These are phyloP conservation scores for Teratosphaeria destructans DNA, from an alignment of 2,329 filamentous ascomycete genomes.

Conservation along the genomic window DNA sequence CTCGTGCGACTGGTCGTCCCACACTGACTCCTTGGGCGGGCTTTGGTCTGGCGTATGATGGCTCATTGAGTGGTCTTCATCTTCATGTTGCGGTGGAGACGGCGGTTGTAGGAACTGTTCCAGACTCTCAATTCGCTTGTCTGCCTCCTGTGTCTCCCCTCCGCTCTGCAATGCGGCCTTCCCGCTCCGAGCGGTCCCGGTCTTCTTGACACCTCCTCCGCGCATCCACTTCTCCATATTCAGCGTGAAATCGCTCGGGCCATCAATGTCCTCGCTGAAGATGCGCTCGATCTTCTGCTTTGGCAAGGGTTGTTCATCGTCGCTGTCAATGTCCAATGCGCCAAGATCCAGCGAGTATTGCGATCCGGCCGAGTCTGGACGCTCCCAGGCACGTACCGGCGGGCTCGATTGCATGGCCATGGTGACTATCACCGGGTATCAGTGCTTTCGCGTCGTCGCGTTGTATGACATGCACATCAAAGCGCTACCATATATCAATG, in stretches of 20 bases:
- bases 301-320: slow-evolving; percentile 10
- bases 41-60: slow-evolving; percentile 19
- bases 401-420: slow-evolving; percentile 21
- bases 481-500: not conserved
- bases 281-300: slow-evolving; percentile 19
- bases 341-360: slow-evolving; percentile 25
- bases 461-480: not conserved
- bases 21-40: slow-evolving; percentile 16
- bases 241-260: slow-evolving; percentile 28
- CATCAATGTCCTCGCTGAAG: slow-evolving; percentile 27
- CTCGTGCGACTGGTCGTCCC: slow-evolving; percentile 2
- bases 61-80: slow-evolving; percentile 12
- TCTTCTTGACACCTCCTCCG: slow-evolving; percentile 12
- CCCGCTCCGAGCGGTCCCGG: slow-evolving; percentile 8
- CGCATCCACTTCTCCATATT: slow-evolving; percentile 27
- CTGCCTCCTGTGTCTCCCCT: slow-evolving; percentile 2
- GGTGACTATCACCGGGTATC: not conserved
- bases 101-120: not conserved
- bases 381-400: slow-evolving; percentile 15
- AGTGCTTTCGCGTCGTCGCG: not conserved
- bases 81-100: slow-evolving; percentile 1
- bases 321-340: slow-evolving; percentile 19
- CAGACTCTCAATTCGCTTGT: not conserved
- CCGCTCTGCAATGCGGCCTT: slow-evolving; percentile 3
- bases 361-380: slow-evolving; percentile 13